These are phyloP conservation scores for Dendrobium huoshanense DNA, from an alignment of 106 monocot genomes.

Conservation along the genomic window DNA sequence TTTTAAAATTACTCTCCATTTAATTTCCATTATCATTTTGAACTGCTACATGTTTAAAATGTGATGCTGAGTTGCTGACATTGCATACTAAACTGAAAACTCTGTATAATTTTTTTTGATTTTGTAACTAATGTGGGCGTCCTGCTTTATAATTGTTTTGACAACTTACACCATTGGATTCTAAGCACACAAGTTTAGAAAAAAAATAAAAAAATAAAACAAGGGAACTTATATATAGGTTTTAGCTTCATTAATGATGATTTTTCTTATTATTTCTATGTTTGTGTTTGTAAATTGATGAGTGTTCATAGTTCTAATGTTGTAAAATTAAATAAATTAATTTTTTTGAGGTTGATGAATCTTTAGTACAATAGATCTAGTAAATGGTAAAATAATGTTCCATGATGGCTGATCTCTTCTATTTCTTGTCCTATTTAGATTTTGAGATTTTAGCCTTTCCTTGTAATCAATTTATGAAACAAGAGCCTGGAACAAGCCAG, in stretches of 20 bases:
- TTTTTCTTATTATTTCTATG: background rate
- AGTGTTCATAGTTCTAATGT: background rate
- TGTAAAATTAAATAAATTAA: background rate
- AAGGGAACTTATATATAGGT: background rate
- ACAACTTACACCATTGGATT: background rate
- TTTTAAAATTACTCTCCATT: no score
- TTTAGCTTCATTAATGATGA: background rate
- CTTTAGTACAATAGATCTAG: background rate
- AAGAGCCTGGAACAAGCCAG: slow-evolving; percentile 72
- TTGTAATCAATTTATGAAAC: slow-evolving; percentile 84
- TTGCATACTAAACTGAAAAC: background rate
- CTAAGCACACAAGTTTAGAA: background rate
- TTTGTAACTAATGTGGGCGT: background rate
- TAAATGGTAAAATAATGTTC: background rate
- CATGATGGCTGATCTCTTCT: background rate
- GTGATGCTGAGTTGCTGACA: background rate
- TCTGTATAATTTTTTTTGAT: background rate
- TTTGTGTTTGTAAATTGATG: background rate
- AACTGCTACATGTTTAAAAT: background rate
- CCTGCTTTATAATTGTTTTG: background rate
- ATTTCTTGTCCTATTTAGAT: slow-evolving; percentile 25
- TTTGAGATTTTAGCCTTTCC: slow-evolving; percentile 94
- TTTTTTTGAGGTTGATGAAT: background rate
- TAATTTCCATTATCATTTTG: no score
- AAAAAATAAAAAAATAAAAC: background rate